These are phyloP conservation scores for Closterium sp. DNA, from an alignment of 139 green algal genomes.

Conservation along the genomic window DNA sequence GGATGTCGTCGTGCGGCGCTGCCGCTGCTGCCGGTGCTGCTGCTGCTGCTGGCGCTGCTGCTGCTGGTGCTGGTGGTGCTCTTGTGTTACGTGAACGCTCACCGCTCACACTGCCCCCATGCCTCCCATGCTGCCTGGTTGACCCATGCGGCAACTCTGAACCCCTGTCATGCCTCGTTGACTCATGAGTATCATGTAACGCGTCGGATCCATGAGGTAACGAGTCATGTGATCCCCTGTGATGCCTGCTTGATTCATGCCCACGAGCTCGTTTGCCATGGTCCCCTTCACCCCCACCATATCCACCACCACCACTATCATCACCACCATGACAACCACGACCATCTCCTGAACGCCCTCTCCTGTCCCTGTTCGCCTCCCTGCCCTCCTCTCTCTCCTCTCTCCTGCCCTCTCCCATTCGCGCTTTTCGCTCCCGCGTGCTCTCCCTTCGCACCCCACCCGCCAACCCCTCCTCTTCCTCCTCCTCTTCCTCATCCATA, in stretches of 20 bases:
- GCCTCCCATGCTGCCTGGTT: not conserved
- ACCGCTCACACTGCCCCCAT: not conserved
- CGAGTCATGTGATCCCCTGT: no score
- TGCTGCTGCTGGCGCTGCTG: not conserved
- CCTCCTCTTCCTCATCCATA: not conserved
- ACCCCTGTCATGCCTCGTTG: no score
- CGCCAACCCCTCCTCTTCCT: not conserved
- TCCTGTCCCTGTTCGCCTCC: no score
- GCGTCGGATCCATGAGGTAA: no score
- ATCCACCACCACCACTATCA: not conserved
- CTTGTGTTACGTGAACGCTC: not conserved
- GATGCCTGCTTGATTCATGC: not conserved
- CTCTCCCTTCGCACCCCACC: not conserved
- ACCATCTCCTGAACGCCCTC: not conserved
- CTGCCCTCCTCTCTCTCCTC: not conserved
- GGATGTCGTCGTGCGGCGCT: not conserved
- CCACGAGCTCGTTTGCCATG: not conserved
- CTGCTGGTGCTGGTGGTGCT: not conserved
- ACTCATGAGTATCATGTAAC: no score
- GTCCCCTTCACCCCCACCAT: not conserved
- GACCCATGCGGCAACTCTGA: not conserved
- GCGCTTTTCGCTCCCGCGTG: not conserved
- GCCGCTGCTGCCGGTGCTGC: not conserved
- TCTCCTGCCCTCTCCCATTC: not conserved
- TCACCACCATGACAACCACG: no score